Base-by-base conservation (phyloP, 805 yeast species). In the Lipomyces anomalus region DNA sequence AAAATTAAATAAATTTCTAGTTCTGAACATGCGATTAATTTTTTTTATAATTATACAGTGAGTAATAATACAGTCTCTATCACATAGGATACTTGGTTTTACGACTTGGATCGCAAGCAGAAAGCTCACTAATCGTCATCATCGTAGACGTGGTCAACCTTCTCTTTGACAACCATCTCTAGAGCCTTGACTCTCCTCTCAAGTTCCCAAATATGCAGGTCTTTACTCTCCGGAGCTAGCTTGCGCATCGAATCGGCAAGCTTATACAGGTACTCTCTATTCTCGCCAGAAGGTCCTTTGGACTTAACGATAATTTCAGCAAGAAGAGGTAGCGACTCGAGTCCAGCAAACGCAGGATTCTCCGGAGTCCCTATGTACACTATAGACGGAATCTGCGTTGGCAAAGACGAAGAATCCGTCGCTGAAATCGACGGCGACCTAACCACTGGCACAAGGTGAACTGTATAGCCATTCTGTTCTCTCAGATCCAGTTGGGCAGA, bases 381-480 rank as follows among this genome's bases (percentile, higher is more conserved):
- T 22, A 69, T 66, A 21, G 92, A 7, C 66, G 67, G 42, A 82
- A 72, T 23, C 67, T 56, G 28, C 20, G 37, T 16, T 7, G n/a
- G 44, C 46, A 7, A 42, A 6, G 38, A 35, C 42, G 39, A 22
- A 13, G 43, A 16, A 7, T 24, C 26, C n/a, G 29, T 21, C 28
- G 22, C 16, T 24, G 42, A 29, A 6, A 16, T 23, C 18, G 20
- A 23, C 30, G 29, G 30, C 16, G 11, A 29, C 40, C 16, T 11
- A 5, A 5, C 35, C 29, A 18, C 20, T 4, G 77, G 78, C 2
- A 87, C 80, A 20, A 70, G 64, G 52, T 84, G 86, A 1, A 78
- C 68, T 0, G 86, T 70, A 63, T 89, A 89, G 0, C 97, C 97
- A 59, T 87, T 88, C 62, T 87, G 88, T 57, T 89, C 97, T 44